A percentile compares a stretch with the other conserved stretches of the same genome.
phyloP scores from a whole-genome alignment of 2,329 filamentous ascomycete genomes.

The Neocucurbitaria cava region DNA sequence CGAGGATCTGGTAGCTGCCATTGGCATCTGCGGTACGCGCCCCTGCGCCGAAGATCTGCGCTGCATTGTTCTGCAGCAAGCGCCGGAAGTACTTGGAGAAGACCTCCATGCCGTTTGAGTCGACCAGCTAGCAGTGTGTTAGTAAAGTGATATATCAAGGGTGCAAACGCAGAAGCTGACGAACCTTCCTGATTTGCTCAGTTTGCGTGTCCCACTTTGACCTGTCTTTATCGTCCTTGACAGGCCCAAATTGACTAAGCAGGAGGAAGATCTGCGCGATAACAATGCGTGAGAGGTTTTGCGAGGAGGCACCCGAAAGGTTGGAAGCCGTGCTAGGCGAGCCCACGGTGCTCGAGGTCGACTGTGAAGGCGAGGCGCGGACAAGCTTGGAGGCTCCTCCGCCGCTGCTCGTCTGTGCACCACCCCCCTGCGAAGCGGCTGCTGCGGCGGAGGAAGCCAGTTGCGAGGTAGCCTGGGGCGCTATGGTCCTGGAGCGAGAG shows the following conservation, averaged over 20 bases:
- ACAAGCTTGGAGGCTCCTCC: constrained; percentile 64
- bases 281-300: constrained; percentile 82
- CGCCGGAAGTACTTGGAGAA: constrained; percentile 95
- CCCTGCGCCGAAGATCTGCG: constrained; percentile 84
- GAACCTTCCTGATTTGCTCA: constrained; percentile 90
- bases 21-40: constrained; percentile 76
- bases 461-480: constrained; percentile 61
- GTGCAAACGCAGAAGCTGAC: constrained; percentile 33
- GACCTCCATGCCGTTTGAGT: constrained; percentile 99
- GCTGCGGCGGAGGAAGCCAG: constrained; percentile 63
- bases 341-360: constrained; percentile 61
- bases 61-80: constrained; percentile 87
- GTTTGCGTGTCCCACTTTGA: constrained; percentile 92
- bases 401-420: constrained; percentile 60
- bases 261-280: constrained; percentile 95
- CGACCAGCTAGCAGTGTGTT: constrained; percentile 71
- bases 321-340: constrained; percentile 62
- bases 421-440: constrained; percentile 57
- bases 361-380: constrained; percentile 66
- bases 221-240: constrained; percentile 92
- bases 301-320: constrained; percentile 49
- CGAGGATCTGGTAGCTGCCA: constrained; percentile 83
- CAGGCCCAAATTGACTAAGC: constrained; percentile 72
- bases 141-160: constrained; percentile 17
- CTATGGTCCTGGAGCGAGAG: constrained; percentile 64